These are phyloP conservation scores for Fusarium mundagurra DNA, from an alignment of 2,329 filamentous ascomycete genomes.

Conservation along the genomic window DNA sequence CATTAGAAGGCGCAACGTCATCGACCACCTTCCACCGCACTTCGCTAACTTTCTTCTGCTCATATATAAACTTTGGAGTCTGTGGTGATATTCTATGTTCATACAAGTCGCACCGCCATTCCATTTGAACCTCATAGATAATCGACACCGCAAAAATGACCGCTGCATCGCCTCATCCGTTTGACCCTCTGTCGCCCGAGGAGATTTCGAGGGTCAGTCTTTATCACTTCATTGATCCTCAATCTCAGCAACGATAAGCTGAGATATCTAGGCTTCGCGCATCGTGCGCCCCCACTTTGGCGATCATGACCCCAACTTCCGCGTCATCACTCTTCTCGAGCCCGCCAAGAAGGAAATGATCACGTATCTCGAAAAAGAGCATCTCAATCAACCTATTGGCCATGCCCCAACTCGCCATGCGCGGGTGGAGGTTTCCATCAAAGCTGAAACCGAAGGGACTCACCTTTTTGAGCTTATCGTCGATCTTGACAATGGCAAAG, in stretches of 20 bases:
- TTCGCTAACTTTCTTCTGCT: neutral
- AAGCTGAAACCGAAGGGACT: constrained; percentile 9
- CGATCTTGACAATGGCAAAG: constrained; percentile 38
- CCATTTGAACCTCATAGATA: neutral
- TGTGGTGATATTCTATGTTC: neutral
- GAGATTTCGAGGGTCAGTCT: constrained; percentile 39
- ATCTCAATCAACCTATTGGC: constrained; percentile 27
- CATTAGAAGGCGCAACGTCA: neutral
- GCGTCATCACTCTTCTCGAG: constrained; percentile 61
- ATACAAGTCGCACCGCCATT: no score
- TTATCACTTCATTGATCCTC: accelerated
- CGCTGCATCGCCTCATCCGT: constrained; percentile 25
- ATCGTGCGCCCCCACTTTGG: constrained; percentile 38
- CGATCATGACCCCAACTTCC: constrained; percentile 51
- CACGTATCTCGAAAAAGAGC: constrained; percentile 55
- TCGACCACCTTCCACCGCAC: no score
- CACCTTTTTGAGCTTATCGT: constrained; percentile 46
- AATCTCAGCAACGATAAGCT: neutral
- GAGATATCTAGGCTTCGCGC: constrained; percentile 31
- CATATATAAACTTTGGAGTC: neutral
- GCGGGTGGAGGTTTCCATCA: constrained; percentile 50
- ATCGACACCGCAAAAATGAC: neutral
- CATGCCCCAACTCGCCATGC: constrained; percentile 48
- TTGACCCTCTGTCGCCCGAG: constrained; percentile 41
- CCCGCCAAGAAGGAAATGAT: constrained; percentile 60